phyloP scores from a whole-genome alignment of 2,329 filamentous ascomycete species.

The Penicillium glabrum region DNA sequence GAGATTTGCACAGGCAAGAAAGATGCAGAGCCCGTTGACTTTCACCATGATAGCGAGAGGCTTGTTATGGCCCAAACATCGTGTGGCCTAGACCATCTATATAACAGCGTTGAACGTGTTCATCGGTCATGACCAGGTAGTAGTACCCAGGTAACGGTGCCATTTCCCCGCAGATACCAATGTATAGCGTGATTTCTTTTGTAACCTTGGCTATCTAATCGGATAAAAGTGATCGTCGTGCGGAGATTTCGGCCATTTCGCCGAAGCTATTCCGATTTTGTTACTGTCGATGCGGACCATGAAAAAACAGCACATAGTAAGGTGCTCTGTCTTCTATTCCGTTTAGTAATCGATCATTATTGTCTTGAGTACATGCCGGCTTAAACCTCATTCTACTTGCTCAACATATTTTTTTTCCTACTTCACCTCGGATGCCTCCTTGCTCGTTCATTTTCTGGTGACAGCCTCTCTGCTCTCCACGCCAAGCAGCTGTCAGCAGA shows the following conservation, averaged over 20 bases:
- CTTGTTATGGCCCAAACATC: not conserved
- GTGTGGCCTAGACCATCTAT: not conserved
- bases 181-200: not conserved
- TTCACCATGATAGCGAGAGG: not conserved
- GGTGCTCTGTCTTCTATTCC: no score
- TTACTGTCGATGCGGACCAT: not conserved
- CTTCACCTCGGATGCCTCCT: not conserved
- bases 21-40: not conserved
- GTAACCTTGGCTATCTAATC: not conserved
- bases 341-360: no score
- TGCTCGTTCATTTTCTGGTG: slow-evolving; percentile 10
- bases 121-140: not conserved
- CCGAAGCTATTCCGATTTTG: not conserved
- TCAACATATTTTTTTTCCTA: slow-evolving; percentile 3
- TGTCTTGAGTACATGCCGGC: no score
- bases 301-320: not conserved
- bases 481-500: slow-evolving; percentile 25
- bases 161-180: slow-evolving; percentile 12
- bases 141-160: not conserved
- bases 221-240: slow-evolving; percentile 12
- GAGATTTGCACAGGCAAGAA: not conserved
- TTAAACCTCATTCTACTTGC: slow-evolving; percentile 2
- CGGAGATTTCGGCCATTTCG: slow-evolving; percentile 8
- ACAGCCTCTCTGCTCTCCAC: slow-evolving; percentile 25
- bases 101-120: not conserved